phyloP scores from a whole-genome alignment of 352 stramenopile species.

The Blastocystis sp. region DNA sequence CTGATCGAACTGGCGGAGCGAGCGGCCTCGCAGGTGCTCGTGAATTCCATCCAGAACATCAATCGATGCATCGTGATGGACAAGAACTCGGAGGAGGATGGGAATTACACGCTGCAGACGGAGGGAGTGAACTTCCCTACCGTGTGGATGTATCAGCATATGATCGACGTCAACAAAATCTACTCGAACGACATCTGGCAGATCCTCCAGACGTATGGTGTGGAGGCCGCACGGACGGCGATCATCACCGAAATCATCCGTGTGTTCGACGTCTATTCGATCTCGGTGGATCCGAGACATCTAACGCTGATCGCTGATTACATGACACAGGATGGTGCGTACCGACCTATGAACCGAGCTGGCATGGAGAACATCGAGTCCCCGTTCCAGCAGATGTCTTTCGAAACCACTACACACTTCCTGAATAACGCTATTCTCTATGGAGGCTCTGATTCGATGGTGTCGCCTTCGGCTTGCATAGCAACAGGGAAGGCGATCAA shows the following conservation, averaged over 20 bases:
- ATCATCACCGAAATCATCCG: conserved; percentile 97
- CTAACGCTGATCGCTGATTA: conserved; percentile 96
- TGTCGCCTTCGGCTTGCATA: conserved; percentile 48
- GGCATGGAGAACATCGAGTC: conserved; percentile 91
- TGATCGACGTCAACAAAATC: conserved; percentile 83
- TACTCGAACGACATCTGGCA: conserved; percentile 94
- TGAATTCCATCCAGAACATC: conserved; percentile 79
- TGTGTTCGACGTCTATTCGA: conserved; percentile 98
- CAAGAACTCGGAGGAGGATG: conserved; percentile 66
- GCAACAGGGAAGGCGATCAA: conserved; percentile 58
- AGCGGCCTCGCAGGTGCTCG: conserved; percentile 76
- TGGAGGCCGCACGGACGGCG: conserved; percentile 89
- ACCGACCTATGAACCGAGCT: conserved; percentile 79
- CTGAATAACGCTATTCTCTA: conserved; percentile 87
- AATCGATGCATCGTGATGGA: conserved; percentile 81
- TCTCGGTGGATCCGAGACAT: conserved; percentile 93
- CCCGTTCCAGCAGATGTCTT: conserved; percentile 97
- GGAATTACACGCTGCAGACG: conserved; percentile 73
- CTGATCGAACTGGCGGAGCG: conserved; percentile 81
- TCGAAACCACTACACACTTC: conserved; percentile 98
- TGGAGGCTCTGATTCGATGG: conserved; percentile 66
- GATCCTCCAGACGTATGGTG: conserved; percentile 89
- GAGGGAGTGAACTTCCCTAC: conserved; percentile 96
- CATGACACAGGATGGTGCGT: conserved; percentile 92
- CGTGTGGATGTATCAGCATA: conserved; percentile 84